Percentiles rank a stretch among this genome's conserved stretches.
These are phyloP conservation scores for Henckelia pumila DNA, from an alignment of 257 asterid species.

Conservation along the genomic window DNA sequence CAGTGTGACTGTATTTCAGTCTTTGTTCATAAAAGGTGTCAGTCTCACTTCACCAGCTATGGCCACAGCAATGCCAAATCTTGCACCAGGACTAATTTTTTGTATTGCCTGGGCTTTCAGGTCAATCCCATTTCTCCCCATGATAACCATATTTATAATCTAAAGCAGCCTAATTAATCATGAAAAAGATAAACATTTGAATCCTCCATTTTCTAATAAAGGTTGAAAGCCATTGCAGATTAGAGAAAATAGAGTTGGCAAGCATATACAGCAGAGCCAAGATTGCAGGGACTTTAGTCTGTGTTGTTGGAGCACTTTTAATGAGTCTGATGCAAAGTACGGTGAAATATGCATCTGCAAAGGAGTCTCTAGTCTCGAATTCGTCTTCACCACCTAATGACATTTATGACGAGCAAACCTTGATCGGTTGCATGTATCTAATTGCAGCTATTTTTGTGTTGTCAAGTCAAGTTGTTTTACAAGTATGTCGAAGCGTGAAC, in stretches of 20 bases:
- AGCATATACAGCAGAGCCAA: constrained; percentile 76
- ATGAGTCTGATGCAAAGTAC: constrained; percentile 78
- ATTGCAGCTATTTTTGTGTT: constrained; percentile 65
- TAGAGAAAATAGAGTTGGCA: constrained; percentile 64
- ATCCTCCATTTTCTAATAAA: too few relatives aligned
- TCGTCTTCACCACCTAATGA: constrained; percentile 24
- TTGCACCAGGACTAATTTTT: constrained; percentile 85
- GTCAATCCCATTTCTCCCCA: constrained; percentile 25
- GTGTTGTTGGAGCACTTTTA: constrained; percentile 70
- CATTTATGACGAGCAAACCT: constrained; percentile 36
- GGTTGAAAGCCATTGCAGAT: constrained; percentile 36
- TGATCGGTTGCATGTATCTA: constrained; percentile 66
- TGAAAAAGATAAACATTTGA: not conserved
- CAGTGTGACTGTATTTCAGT: constrained; percentile 81
- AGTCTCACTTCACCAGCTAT: constrained; percentile 77
- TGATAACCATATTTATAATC: too few relatives aligned
- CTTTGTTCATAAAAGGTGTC: constrained; percentile 74
- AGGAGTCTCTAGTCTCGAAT: constrained; percentile 14
- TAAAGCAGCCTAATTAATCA: not conserved
- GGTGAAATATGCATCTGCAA: constrained; percentile 13
- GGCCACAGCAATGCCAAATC: constrained; percentile 97
- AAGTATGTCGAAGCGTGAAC: constrained; percentile 34
- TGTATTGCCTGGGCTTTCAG: constrained; percentile 77
- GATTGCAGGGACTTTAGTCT: constrained; percentile 69
- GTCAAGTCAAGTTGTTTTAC: constrained; percentile 70